phyloP scores from a whole-genome alignment of 345 rosid species.

The Limnanthes douglasii region DNA sequence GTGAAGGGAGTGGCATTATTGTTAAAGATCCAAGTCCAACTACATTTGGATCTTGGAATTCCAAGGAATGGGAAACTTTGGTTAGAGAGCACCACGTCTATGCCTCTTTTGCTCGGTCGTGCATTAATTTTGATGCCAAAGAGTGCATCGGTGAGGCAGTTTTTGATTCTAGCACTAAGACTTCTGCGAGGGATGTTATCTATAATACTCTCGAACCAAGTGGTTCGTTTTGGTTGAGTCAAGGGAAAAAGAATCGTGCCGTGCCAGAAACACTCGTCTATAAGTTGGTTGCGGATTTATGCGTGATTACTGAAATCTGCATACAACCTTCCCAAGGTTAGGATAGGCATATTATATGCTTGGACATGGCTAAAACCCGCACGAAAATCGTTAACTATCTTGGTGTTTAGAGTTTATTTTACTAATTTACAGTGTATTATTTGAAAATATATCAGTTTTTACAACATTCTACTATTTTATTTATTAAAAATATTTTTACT shows the following conservation, averaged over 20 bases:
- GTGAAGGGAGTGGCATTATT: conserved; percentile 17
- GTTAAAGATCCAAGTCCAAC: conserved; percentile 6
- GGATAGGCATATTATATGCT: too few species aligned
- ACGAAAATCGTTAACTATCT: too few species aligned
- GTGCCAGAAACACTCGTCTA: conserved; percentile 83
- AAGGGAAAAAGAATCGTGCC: conserved; percentile 42
- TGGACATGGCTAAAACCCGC: too few species aligned
- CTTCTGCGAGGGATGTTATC: conserved; percentile 65
- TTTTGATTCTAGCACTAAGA: conserved; percentile 85
- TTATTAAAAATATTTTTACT: too few species aligned
- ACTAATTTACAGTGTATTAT: too few species aligned
- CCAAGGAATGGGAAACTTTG: conserved; percentile 25
- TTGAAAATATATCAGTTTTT: too few species aligned
- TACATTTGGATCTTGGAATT: conserved; percentile 38
- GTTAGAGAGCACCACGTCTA: conserved; percentile 58
- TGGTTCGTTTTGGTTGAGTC: conserved; percentile 91
- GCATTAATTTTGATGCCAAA: conserved; percentile 15
- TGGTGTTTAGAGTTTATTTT: too few species aligned
- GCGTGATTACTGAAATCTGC: conserved; percentile 56
- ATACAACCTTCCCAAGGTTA: conserved; percentile 77
- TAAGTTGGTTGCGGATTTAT: conserved; percentile 44
- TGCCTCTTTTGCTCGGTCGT: conserved; percentile 43
- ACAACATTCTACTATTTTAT: too few species aligned
- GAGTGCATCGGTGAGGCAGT: conserved; percentile 48
- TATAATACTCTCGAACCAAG: conserved; percentile 45